Evolutionary conservation across 345 rosid genomes (phyloP), one percentile per base, ranked within the genome.

Genomic region (Melaleuca quinquenervia): DNA sequence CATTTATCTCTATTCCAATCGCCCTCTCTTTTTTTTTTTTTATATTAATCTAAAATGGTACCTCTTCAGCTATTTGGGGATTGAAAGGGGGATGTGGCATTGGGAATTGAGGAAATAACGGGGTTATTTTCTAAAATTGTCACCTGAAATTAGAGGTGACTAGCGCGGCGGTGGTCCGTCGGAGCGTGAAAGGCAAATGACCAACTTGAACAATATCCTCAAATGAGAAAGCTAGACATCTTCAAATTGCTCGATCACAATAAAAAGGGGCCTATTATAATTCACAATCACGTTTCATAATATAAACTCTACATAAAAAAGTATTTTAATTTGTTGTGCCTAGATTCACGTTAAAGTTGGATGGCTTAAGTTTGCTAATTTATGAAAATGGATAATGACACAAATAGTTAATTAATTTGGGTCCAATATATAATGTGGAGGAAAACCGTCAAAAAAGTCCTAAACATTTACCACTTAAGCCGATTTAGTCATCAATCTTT

Each of bases 281-380:
- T 32, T 41, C 10, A 3, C 0, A 41, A 70, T 22, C 20, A 12
- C 26, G 0, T 6, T 6, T 36, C 0, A 18, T 8, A 20, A 70
- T 36, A 18, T 18, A 36, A 70, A 32, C 32, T 36, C 26, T 18
- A 18, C 0, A 0, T 0, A 36, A 0, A 36, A 2, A 5, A 32
- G 11, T 70, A n/a, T n/a, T n/a, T 70, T 3, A 0, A 70, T 70
- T 21, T 1, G 7, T 9, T 8, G 18, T 0, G 0, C 27, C 20
- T 0, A 1, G 5, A 7, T 62, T 27, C 10, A 5, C 13, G 9
- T 7, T 15, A 64, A 64, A 32, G 9, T 62, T 29, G 21, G 11
- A 62, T 1, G 1, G 0, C 29, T 2, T 7, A 36, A 16, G 41
- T 20, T 6, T 0, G 8, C 1, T 62, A 1, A 15, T 29, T 62